Evolutionary conservation across 2,329 filamentous ascomycete genomes (phyloP), one percentile per base, ranked within the genome.

Genomic region (Penicillium sp.): DNA sequence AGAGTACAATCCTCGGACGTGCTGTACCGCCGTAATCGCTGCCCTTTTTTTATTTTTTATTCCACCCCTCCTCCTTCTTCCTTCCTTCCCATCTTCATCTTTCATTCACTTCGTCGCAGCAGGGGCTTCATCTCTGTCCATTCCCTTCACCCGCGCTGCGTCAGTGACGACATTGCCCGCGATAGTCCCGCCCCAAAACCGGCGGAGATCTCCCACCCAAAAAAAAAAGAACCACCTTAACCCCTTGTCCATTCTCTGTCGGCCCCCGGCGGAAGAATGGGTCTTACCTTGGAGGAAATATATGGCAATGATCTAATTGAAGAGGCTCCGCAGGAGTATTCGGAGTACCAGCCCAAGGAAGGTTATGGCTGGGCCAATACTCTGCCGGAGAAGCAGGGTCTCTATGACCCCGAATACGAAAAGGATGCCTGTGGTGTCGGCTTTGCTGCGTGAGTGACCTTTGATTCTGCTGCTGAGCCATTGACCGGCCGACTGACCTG

Each of bases 341-440:
- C 73, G 64, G 80, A 83, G 66, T 78, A 77, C 62, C 77, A 81
- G 70, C 71, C 79, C 56, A 77, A 79, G 58, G 76, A 76, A 63
- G 80, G 85, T 64, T 96, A 92, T 85, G 85, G 90, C 74, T 97
- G 94, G 94, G 94, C 92, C 66, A 90, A 92, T 69, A 89, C 92
- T 70, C 84, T 99, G 66, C 94, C 94, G 69, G 85, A 95, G 83
- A 95, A 95, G 85, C 92, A 97, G 86, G 94, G 92, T 81, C 85
- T 99, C 46, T 99, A 99, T 73, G 92, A 97, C 78, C 94, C 94
- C 58, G 85, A 87, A 73, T 85, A 95, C 60, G 94, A 97, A 78
- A 97, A 97, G 76, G 94, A 99, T 92, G 92, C 94, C 63, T 99
- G 94, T 71, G 94, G 94, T 89, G 94, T 99, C 69, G 94, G 94